These are phyloP conservation scores for Pichia thaimueangensis DNA, from an alignment of 805 yeast genomes.

Conservation along the genomic window DNA sequence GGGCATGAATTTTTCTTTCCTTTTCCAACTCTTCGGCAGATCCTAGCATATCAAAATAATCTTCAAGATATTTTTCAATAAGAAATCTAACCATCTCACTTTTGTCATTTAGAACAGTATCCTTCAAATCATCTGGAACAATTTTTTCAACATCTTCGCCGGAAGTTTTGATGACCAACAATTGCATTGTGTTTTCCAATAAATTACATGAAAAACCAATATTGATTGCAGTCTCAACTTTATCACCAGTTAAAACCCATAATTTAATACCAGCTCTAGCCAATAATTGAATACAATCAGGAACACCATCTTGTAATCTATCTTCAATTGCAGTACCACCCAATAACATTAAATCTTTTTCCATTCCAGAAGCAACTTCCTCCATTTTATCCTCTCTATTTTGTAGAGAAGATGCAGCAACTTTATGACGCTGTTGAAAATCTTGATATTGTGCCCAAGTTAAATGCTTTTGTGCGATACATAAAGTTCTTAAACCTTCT, in stretches of 20 bases:
- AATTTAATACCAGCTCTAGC: slow-evolving; percentile 75
- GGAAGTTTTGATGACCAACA: slow-evolving; percentile 55
- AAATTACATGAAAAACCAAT: slow-evolving; percentile 83
- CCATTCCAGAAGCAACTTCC: slow-evolving; percentile 67
- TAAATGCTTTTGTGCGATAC: slow-evolving; percentile 68
- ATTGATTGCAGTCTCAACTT: slow-evolving; percentile 84
- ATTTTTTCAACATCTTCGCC: slow-evolving; percentile 48
- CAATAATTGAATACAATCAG: slow-evolving; percentile 65
- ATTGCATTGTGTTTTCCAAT: slow-evolving; percentile 68
- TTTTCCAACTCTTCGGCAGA: slow-evolving; percentile 47
- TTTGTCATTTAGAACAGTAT: slow-evolving; percentile 16
- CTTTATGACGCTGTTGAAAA: slow-evolving; percentile 59
- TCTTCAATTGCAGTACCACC: slow-evolving; percentile 90
- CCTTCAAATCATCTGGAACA: slow-evolving; percentile 29
- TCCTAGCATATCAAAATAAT: slow-evolving; percentile 55
- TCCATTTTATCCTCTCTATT: slow-evolving; percentile 67
- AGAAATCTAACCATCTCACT: slow-evolving; percentile 38
- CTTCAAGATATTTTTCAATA: slow-evolving; percentile 45
- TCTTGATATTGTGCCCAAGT: slow-evolving; percentile 53
- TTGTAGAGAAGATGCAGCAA: slow-evolving; percentile 58
- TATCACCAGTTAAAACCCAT: slow-evolving; percentile 86
- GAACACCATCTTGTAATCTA: slow-evolving; percentile 80
- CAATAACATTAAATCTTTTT: slow-evolving; percentile 53
- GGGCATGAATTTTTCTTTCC: slow-evolving; percentile 55
- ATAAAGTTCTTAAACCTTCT: slow-evolving; percentile 76